These are phyloP conservation scores for Aspergillus carlsbadensis DNA, from an alignment of 495 filamentous ascomycete species.

Conservation along the genomic window DNA sequence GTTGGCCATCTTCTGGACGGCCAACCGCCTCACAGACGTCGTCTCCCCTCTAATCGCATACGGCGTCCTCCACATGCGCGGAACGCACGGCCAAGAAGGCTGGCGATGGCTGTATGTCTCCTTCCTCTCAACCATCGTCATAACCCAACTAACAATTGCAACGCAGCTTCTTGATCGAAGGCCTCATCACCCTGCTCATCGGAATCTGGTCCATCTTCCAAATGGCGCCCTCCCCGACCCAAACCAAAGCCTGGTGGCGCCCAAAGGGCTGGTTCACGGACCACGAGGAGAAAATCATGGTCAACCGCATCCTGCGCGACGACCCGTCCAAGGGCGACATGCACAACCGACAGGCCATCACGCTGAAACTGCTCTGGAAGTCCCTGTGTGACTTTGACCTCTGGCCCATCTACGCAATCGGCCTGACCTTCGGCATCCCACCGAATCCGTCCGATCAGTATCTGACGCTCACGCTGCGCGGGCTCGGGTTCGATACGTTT, in stretches of 20 bases:
- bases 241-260: constrained; percentile 61
- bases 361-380: constrained; percentile 49
- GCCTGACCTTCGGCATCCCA: constrained; percentile 53
- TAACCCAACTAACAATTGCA: no score
- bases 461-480: constrained; percentile 57
- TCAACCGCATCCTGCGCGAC: constrained; percentile 68
- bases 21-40: constrained; percentile 50
- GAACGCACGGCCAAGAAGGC: constrained; percentile 29
- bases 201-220: constrained; percentile 51
- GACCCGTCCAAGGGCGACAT: constrained; percentile 65
- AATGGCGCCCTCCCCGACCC: constrained; percentile 46
- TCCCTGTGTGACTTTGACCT: constrained; percentile 62
- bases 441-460: constrained; percentile 48
- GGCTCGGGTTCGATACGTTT: constrained; percentile 62
- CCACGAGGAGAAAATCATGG: constrained; percentile 65
- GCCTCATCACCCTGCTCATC: constrained; percentile 48
- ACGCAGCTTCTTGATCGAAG: constrained; percentile 51
- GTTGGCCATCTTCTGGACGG: constrained; percentile 63
- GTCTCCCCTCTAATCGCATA: constrained; percentile 47
- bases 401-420: constrained; percentile 64
- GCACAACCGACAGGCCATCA: constrained; percentile 58
- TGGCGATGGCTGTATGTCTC: constrained; percentile 41
- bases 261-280: constrained; percentile 69
- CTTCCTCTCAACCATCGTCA: no score
- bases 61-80: constrained; percentile 45